Conservation (phyloP, 2,329 filamentous ascomycete species). For the Cladosporium austrohemisphaericum region DNA sequence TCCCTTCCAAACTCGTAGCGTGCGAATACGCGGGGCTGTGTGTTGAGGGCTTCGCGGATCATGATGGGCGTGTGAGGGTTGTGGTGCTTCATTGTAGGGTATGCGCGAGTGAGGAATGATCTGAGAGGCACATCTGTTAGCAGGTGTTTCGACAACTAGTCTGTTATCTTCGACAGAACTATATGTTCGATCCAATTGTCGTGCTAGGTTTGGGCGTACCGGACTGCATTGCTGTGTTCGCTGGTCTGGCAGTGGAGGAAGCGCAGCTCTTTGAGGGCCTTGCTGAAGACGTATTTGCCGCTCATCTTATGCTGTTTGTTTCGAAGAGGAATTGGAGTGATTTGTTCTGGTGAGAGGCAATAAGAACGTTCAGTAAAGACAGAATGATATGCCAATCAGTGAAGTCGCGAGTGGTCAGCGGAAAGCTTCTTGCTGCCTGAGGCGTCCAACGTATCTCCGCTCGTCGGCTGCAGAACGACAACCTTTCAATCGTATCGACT, state of each 20-base stretch:
- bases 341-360: not conserved
- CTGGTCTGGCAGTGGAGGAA: constrained; percentile 97
- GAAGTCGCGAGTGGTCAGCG: constrained; percentile 8
- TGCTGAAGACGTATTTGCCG: constrained; percentile 85
- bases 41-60: constrained; percentile 85
- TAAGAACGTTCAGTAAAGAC: too few species aligned
- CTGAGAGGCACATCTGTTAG: constrained; percentile 44
- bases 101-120: constrained; percentile 83
- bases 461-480: too few species aligned
- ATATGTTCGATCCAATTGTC: too few species aligned
- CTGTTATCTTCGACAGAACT: not conserved
- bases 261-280: constrained; percentile 87
- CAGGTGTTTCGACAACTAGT: not conserved
- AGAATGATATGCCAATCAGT: too few species aligned
- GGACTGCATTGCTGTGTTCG: constrained; percentile 80
- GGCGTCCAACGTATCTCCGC: too few species aligned
- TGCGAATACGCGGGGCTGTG: constrained; percentile 81
- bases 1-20: constrained; percentile 77
- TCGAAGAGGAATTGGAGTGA: not conserved
- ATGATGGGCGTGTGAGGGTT: constrained; percentile 93
- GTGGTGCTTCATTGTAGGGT: constrained; percentile 99
- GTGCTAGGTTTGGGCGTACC: constrained; percentile 58
- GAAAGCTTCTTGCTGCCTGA: too few species aligned
- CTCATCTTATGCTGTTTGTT: constrained; percentile 60
- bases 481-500: too few species aligned